Conservation (phyloP, 1,284 basidiomycete species). For the Binderoboletus segoi region DNA sequence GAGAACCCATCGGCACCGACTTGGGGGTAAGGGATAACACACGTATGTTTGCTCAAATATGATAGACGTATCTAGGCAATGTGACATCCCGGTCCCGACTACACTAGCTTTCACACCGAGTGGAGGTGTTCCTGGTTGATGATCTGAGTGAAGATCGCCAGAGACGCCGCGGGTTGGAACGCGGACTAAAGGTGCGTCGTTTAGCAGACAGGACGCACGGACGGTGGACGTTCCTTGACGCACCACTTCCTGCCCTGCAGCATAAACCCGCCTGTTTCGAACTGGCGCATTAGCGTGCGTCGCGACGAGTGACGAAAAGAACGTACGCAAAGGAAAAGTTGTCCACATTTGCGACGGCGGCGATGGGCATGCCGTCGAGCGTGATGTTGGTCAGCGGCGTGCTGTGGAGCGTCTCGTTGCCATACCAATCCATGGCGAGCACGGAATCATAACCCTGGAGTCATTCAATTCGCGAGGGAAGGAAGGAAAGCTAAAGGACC, state of each 20-base stretch:
- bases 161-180: slow-evolving; percentile 56
- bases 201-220: background rate
- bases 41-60: no score
- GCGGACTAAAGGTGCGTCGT: slow-evolving; percentile 48
- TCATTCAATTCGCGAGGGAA: background rate
- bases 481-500: background rate
- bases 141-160: slow-evolving; percentile 60
- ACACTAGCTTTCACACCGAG: no score
- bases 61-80: no score
- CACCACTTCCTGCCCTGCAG: slow-evolving; percentile 62
- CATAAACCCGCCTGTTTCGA: slow-evolving; percentile 49
- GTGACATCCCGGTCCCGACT: no score
- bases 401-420: slow-evolving; percentile 48
- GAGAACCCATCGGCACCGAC: no score
- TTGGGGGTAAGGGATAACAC: no score
- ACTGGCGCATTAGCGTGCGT: background rate
- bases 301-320: background rate
- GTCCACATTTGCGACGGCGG: slow-evolving; percentile 62
- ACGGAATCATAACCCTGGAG: slow-evolving; percentile 46
- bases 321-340: slow-evolving; percentile 65
- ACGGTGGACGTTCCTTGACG: slow-evolving; percentile 25
- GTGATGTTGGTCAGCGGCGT: slow-evolving; percentile 63
- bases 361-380: slow-evolving; percentile 50
- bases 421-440: slow-evolving; percentile 66
- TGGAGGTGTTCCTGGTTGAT: slow-evolving; percentile 54